Conservation (phyloP, 306 rosid species). For the Hippophae rhamnoides region DNA sequence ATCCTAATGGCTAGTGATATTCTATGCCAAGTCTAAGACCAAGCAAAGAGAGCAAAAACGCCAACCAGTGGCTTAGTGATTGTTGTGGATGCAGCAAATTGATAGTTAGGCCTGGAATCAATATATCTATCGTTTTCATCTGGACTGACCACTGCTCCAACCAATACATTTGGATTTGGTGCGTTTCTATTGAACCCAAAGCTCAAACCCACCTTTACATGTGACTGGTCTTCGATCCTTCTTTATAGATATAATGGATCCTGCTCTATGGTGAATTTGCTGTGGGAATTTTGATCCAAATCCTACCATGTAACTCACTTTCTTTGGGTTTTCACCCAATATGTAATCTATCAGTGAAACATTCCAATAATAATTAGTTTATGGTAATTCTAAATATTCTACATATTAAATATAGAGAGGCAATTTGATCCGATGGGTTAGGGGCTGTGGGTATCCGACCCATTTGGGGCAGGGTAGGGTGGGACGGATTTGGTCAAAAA, state of each 20-base stretch:
- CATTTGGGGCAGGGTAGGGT: no score
- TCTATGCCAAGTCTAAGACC: neutral
- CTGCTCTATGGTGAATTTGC: slow-evolving; percentile 56
- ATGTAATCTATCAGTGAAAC: slow-evolving; percentile 28
- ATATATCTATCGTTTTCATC: slow-evolving; percentile 22
- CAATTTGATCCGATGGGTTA: no score
- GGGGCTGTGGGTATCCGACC: no score
- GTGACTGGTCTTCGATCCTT: slow-evolving; percentile 15
- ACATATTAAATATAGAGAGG: neutral
- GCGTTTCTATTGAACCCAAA: slow-evolving; percentile 32
- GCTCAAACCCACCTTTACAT: slow-evolving; percentile 32
- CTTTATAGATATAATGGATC: slow-evolving; percentile 49
- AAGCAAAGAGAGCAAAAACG: slow-evolving; percentile 41
- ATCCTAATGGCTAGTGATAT: neutral
- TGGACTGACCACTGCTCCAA: slow-evolving; percentile 49
- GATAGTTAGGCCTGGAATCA: slow-evolving; percentile 32
- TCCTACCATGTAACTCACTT: slow-evolving; percentile 63
- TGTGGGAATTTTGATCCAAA: slow-evolving; percentile 36
- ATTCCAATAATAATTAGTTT: no score
- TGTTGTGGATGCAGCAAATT: slow-evolving; percentile 40
- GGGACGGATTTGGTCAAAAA: no score
- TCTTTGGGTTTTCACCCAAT: slow-evolving; percentile 47
- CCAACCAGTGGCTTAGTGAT: slow-evolving; percentile 40
- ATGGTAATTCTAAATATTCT: no score
- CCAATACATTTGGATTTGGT: slow-evolving; percentile 47